Base-by-base conservation (phyloP, 768 basidiomycete genomes). In the Suillus brevipes region DNA sequence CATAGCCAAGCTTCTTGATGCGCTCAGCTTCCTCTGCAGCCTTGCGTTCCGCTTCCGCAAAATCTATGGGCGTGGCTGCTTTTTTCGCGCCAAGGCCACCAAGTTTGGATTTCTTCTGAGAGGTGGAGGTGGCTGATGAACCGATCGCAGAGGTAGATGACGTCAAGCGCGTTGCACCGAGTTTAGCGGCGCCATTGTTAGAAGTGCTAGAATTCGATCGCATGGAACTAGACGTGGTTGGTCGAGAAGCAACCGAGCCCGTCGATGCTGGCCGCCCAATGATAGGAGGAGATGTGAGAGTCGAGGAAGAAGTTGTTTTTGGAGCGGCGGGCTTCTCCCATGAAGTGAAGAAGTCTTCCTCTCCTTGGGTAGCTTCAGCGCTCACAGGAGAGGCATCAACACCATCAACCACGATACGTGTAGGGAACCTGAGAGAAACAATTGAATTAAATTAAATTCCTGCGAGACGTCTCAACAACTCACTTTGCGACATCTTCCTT, bases 331-430 rank as follows among this genome's bases (percentile, higher is more conserved):
- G 90, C 75, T 97, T 97, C 67, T 96, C 95, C 96, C 97, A 99
- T 34, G 93, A 91, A 56, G 93, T 89, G 79, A 98, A 99, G 78
- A 99, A 99, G 74, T 98, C 96, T 10, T 97, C 96, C 61, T 94
- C 94, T 0, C 80, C 78, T 52, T 83, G 81, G 65, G 74, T 74
- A 62, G 78, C 81, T 37, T 71, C 77, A n/a, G 83, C 74, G 10
- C 81, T 50, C 5, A 80, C 66, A 50, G 79, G 70, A 8, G 78
- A 62, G 4, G 79, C 74, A 28, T 88, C 89, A 62, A 88, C 80
- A n/a, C 95, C 95, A 31, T 97, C 96, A n/a, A 96, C 83, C 59
- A 85, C 78, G 61, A 95, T 88, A 18, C 90, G 87, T 31, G 84
- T 80, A 0, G 95, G 93, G 74, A 85, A 94, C 70, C 94, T 96